Conservation (phyloP, 129 eudicot species). For the Escallonia herrerae region DNA sequence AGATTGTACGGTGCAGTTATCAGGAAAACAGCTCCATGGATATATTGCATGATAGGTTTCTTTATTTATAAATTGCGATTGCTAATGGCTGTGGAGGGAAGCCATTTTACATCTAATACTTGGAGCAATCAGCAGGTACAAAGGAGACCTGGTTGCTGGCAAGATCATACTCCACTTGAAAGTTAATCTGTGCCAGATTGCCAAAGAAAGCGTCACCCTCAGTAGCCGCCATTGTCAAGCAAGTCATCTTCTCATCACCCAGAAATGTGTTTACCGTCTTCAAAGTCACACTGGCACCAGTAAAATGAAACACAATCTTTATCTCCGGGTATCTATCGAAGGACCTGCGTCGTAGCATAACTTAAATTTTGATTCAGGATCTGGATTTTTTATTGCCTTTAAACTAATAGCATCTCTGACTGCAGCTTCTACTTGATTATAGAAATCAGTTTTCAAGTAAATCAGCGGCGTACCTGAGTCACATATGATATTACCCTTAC, state of each 20-base stretch:
- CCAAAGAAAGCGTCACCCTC: background rate
- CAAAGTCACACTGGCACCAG: background rate
- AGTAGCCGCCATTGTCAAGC: background rate
- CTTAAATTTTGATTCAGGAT: too few relatives aligned
- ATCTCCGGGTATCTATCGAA: background rate
- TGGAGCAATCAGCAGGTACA: slow-evolving; percentile 8
- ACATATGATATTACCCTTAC: background rate
- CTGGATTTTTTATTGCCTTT: background rate
- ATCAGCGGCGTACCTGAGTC: slow-evolving; percentile 4
- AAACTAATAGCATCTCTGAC: background rate
- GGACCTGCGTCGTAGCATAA: background rate
- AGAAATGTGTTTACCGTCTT: background rate
- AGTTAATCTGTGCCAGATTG: slow-evolving; percentile 1
- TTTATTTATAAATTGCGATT: too few relatives aligned
- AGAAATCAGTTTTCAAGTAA: background rate
- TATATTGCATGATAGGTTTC: too few relatives aligned
- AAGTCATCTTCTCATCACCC: background rate
- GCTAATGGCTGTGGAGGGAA: too few relatives aligned
- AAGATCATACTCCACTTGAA: slow-evolving; percentile 1
- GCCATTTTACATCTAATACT: background rate
- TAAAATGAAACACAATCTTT: background rate
- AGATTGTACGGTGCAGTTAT: too few relatives aligned
- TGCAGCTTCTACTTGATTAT: background rate
- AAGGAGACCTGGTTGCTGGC: background rate
- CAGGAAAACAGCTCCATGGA: too few relatives aligned